A percentile compares a stretch with the other conserved stretches of the same genome.
Conservation (phyloP, 768 basidiomycete genomes). For the Boletellus ananiceps region DNA sequence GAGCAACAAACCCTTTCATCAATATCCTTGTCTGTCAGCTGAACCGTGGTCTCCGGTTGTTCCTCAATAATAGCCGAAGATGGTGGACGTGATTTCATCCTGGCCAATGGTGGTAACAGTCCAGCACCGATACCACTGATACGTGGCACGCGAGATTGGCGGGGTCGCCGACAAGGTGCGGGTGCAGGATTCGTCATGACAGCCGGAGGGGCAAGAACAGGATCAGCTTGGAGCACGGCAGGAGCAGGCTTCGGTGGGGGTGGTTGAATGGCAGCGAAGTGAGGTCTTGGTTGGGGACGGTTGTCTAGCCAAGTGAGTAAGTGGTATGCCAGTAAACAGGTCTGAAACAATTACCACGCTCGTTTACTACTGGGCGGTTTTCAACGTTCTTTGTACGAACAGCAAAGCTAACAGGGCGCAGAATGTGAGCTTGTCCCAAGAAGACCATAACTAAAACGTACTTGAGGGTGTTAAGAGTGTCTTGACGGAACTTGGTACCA, state of each 20-base stretch:
- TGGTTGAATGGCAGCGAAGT: slow-evolving; percentile 60
- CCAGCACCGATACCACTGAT: slow-evolving; percentile 27
- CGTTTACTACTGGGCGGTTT: slow-evolving; percentile 75
- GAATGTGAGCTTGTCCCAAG: background rate
- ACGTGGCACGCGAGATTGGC: slow-evolving; percentile 31
- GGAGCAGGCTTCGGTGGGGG: slow-evolving; percentile 43
- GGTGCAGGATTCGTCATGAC: slow-evolving; percentile 12
- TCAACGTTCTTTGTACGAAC: slow-evolving; percentile 82
- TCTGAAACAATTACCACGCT: slow-evolving; percentile 51
- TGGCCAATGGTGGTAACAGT: slow-evolving; percentile 22
- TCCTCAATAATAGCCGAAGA: slow-evolving; percentile 13
- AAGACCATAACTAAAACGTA: slow-evolving; percentile 29
- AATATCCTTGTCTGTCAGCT: slow-evolving; percentile 64
- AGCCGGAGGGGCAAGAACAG: slow-evolving; percentile 21
- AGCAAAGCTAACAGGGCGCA: slow-evolving; percentile 55
- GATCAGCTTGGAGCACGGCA: slow-evolving; percentile 41
- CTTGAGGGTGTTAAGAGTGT: slow-evolving; percentile 92
- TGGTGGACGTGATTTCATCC: slow-evolving; percentile 17
- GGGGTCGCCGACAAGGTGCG: slow-evolving; percentile 22
- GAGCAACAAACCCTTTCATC: slow-evolving; percentile 53
- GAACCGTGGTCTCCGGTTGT: slow-evolving; percentile 13
- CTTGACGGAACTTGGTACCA: slow-evolving; percentile 74
- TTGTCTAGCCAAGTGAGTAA: slow-evolving; percentile 40
- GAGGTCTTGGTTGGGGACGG: slow-evolving; percentile 52
- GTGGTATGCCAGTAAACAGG: background rate